Percentiles rank a stretch among this genome's conserved stretches.
phyloP scores from a whole-genome alignment of 2,329 filamentous ascomycete genomes.

The Purpureocillium takamizusanense region DNA sequence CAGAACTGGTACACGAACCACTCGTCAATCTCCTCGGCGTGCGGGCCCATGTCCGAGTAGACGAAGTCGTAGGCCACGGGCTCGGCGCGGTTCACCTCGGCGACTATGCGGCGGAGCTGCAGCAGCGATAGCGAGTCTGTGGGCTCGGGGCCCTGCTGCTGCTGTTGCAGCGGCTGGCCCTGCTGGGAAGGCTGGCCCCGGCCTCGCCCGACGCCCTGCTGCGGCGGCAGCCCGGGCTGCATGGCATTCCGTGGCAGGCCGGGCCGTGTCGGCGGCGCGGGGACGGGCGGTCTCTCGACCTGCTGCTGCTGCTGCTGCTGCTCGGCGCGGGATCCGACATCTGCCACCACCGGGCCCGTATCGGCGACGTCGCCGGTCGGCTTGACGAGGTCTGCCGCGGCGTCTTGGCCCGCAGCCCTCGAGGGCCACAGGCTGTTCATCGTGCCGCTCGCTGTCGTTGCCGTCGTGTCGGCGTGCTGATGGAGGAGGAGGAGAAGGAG shows the following conservation, averaged over 20 bases:
- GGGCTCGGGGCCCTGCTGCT: constrained; percentile 27
- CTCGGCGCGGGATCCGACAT: constrained; percentile 23
- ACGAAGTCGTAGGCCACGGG: constrained; percentile 76
- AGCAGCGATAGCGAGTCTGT: constrained; percentile 66
- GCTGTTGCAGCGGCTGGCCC: constrained; percentile 7
- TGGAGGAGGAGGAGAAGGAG: too few species aligned
- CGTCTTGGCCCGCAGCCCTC: constrained; percentile 21
- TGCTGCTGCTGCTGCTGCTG: too few species aligned
- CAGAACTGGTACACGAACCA: constrained; percentile 93
- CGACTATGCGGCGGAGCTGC: constrained; percentile 64
- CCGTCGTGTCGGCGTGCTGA: too few species aligned
- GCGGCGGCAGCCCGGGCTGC: constrained; percentile 9
- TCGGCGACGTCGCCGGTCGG: constrained; percentile 30
- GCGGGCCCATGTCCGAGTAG: constrained; percentile 62
- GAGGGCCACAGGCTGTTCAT: constrained; percentile 39
- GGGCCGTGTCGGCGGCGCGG: constrained; percentile 9
- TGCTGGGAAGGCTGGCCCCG: constrained; percentile 4
- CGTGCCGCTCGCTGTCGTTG: constrained; percentile 11
- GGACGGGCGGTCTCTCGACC: constrained; percentile 20
- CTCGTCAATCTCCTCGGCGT: constrained; percentile 88
- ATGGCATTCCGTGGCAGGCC: constrained; percentile 15
- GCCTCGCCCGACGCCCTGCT: not conserved
- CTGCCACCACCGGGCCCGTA: constrained; percentile 24
- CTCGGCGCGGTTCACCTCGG: constrained; percentile 62
- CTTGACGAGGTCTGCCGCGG: constrained; percentile 13